These are phyloP conservation scores for Brassica balearica DNA, from an alignment of 441 rosid genomes.

Conservation along the genomic window DNA sequence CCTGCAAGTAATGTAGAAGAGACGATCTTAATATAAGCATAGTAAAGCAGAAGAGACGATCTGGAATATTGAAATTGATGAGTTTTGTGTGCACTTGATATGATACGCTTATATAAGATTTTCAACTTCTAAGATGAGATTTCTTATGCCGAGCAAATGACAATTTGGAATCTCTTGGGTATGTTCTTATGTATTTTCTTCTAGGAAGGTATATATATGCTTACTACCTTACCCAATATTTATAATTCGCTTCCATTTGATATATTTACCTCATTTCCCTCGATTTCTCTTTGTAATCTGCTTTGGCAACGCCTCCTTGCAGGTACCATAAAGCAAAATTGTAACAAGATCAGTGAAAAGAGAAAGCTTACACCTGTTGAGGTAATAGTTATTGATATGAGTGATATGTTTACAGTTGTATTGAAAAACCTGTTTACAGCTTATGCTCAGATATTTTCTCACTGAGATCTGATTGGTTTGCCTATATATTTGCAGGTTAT, in stretches of 20 bases:
- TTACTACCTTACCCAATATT: not conserved
- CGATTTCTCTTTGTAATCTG: slow-evolving; percentile 59
- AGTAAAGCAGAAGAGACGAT: slow-evolving; percentile 91
- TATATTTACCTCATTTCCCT: slow-evolving; percentile 1
- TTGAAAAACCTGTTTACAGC: not conserved
- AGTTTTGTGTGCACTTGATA: slow-evolving; percentile 24
- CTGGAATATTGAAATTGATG: slow-evolving; percentile 79
- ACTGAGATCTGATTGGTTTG: not conserved
- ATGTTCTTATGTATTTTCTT: slow-evolving; percentile 88
- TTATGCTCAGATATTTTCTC: slow-evolving; percentile 1
- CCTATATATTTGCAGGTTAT: slow-evolving; percentile 67
- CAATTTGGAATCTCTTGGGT: slow-evolving; percentile 93
- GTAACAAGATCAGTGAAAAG: slow-evolving; percentile 90
- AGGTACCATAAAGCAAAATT: slow-evolving; percentile 92
- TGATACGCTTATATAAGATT: slow-evolving; percentile 5
- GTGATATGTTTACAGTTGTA: not conserved
- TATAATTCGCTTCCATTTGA: slow-evolving; percentile 11
- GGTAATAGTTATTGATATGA: slow-evolving; percentile 48
- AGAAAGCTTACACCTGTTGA: slow-evolving; percentile 81
- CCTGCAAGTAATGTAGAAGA: too few relatives aligned
- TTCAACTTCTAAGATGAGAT: slow-evolving; percentile 26
- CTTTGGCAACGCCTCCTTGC: slow-evolving; percentile 97
- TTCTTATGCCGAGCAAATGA: slow-evolving; percentile 70
- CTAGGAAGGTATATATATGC: slow-evolving; percentile 71
- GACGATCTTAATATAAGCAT: too few relatives aligned